phyloP scores from a whole-genome alignment of 202 grass and related monocot species.

The Dendrocalamus latiflorus region DNA sequence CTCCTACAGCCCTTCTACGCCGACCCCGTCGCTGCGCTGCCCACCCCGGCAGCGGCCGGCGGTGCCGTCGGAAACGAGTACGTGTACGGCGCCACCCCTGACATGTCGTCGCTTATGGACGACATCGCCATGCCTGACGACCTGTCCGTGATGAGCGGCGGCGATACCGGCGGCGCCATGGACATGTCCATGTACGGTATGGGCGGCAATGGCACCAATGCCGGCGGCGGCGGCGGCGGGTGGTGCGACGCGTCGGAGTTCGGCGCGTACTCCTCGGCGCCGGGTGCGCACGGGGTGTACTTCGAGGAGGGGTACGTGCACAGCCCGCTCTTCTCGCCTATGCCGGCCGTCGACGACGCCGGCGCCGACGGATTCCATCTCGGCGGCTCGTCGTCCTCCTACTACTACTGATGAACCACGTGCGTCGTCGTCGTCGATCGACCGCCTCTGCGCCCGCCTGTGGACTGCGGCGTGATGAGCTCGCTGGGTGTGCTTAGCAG shows the following conservation, averaged over 20 bases:
- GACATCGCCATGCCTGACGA: constrained; percentile 34
- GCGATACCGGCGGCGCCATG: not conserved
- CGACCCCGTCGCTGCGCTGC: not conserved
- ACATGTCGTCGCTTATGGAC: constrained; percentile 38
- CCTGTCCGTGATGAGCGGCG: constrained; percentile 2
- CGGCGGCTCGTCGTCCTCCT: constrained; percentile 70
- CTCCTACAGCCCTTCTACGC: constrained; percentile 48
- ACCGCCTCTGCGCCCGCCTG: constrained; percentile 49
- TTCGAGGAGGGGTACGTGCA: constrained; percentile 99
- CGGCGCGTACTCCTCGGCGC: constrained; percentile 31
- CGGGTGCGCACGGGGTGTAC: constrained; percentile 55
- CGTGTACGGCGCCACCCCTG: constrained; percentile 20
- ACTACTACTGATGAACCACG: constrained; percentile 56
- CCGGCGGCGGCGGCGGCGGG: not conserved
- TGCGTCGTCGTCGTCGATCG: not conserved
- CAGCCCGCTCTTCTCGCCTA: constrained; percentile 92
- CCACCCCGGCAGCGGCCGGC: not conserved
- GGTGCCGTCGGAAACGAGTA: not conserved
- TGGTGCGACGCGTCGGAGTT: constrained; percentile 76
- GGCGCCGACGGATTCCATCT: constrained; percentile 85
- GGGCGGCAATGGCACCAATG: not conserved
- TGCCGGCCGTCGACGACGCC: constrained; percentile 78
- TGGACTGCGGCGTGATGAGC: constrained; percentile 47
- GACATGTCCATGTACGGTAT: constrained; percentile 28
- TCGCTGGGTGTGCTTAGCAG: constrained; percentile 45